Evolutionary conservation across 345 rosid species (phyloP), one percentile per base, ranked within the genome.

Genomic region (Leavenworthia alabamica): DNA sequence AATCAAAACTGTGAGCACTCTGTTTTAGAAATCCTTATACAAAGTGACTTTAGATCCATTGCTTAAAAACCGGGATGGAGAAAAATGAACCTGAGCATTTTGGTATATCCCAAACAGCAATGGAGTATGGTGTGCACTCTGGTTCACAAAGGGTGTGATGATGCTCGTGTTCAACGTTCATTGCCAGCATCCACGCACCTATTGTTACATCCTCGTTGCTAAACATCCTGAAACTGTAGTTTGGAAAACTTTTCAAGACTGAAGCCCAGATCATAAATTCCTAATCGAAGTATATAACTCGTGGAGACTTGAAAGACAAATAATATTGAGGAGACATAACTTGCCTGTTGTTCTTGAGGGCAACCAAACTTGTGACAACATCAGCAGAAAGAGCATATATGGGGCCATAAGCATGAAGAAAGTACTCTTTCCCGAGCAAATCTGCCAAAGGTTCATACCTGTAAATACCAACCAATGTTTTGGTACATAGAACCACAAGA

Each of bases 81-180:
- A 26, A 39, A 17, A 26, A 43, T 28, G 14, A 17, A 90, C 98
- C 96, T 80, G 98, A 91, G 73, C 98, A 91, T 58, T 74, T 86
- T 4, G 98, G 98, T 62, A 91, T 82, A 73, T 88, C 96, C 96
- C 95, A 88, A 48, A 91, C 91, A n/a, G 92, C 96, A 76, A 91
- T 67, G 37, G 92, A 81, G 26, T 83, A 62, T 23, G 82, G 67
- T 0, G 83, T 76, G 70, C 98, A 91, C 15, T 82, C 88, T 47
- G 85, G 70, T 73, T 68, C 69, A 64, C 94, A 88, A 19, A 88
- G 79, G 49, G 64, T 75, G 64, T 72, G 77, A 60, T 75, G 77
- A 47, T 90, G 72, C 81, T 90, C 97, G 19, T 90, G 96, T 52
- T 84, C 70, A 53, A 90, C 97, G 77, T 91, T 86, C 96, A 91